Base-by-base conservation (phyloP, 228 moss, liverwort and hornwort genomes). In the Sphagnum fallax region DNA sequence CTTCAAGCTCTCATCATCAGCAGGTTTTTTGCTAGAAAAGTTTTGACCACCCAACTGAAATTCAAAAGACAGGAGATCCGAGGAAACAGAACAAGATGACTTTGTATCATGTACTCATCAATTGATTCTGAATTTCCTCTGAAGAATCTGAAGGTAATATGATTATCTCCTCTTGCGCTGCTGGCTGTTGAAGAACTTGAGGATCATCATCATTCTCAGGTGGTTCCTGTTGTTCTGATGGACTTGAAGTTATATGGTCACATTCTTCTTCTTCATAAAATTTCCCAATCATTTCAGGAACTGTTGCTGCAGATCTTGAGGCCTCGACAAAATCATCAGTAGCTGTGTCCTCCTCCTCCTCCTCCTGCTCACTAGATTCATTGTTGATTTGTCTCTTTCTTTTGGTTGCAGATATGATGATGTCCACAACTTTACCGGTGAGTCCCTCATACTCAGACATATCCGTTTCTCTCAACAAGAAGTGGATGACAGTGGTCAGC, bases 401-500 rank as follows among this genome's bases (percentile, higher is more conserved):
- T 71, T 89, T 93, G 5, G 78, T 74, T 48, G 85, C 83, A 61
- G 86, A 82, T 49, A 72, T 74, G 5, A 95, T 75, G 71, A 93
- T 87, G 72, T 93, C 85, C 50, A 84, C 87, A 9, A 93, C 81
- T 51, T 76, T 80, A 12, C 67, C 76, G 16, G 87, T 91, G 64
- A 87, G 83, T 18, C 79, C 88, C 63, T 82, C 83, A 47, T 80
- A 78, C 9, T 74, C 60, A 53, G 81, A 73, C 1, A 88, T 77
- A 65, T 78, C 85, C 0, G 90, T 87, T 81, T 88, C 87, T 71
- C 88, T 82, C 11, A 75, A 83, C 61, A 97, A 75, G 70, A 87
- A 97, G 68, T 97, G 89, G 12, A 97, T 76, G 63, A 97, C 91
- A 1, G 91, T 89, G 62, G 75, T 83, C 10, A 97, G 62, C 52